Conservation (phyloP, 441 rosid species). For the Erysimum cheiri region DNA sequence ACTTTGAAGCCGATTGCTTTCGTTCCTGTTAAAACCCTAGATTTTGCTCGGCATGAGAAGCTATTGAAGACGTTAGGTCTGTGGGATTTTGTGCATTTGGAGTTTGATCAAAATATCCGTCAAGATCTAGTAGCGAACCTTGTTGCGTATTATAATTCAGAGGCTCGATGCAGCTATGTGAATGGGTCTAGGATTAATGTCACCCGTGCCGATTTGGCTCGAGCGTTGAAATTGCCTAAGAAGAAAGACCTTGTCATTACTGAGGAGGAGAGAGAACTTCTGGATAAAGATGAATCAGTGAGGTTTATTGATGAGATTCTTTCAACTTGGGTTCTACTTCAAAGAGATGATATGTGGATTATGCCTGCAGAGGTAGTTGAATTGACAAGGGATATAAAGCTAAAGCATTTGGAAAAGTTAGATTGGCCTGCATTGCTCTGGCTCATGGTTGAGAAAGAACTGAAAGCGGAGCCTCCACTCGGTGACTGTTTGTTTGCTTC, state of each 20-base stretch:
- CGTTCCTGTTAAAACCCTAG: slow-evolving; percentile 60
- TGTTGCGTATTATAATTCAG: slow-evolving; percentile 55
- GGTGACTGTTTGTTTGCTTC: slow-evolving; percentile 86
- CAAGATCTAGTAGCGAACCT: slow-evolving; percentile 62
- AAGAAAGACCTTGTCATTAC: slow-evolving; percentile 50
- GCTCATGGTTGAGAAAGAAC: slow-evolving; percentile 90
- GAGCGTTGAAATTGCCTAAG: slow-evolving; percentile 76
- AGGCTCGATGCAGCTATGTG: slow-evolving; percentile 60
- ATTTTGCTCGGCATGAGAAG: slow-evolving; percentile 60
- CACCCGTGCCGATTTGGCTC: slow-evolving; percentile 76
- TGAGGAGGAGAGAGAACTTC: slow-evolving; percentile 42
- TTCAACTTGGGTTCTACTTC: slow-evolving; percentile 71
- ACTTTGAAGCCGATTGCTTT: slow-evolving; percentile 70
- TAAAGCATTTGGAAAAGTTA: slow-evolving; percentile 73
- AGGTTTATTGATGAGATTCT: slow-evolving; percentile 64
- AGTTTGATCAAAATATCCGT: slow-evolving; percentile 60
- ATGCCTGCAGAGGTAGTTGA: slow-evolving; percentile 66
- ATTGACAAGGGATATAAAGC: slow-evolving; percentile 51
- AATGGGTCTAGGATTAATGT: slow-evolving; percentile 57
- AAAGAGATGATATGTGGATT: slow-evolving; percentile 75
- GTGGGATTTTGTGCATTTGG: slow-evolving; percentile 84
- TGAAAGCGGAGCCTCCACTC: slow-evolving; percentile 50
- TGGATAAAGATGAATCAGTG: slow-evolving; percentile 56
- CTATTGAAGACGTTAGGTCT: slow-evolving; percentile 70
- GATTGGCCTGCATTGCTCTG: slow-evolving; percentile 85